These are phyloP conservation scores for Talaromyces sp. DNA, from an alignment of 2,329 filamentous ascomycete genomes.

Conservation along the genomic window DNA sequence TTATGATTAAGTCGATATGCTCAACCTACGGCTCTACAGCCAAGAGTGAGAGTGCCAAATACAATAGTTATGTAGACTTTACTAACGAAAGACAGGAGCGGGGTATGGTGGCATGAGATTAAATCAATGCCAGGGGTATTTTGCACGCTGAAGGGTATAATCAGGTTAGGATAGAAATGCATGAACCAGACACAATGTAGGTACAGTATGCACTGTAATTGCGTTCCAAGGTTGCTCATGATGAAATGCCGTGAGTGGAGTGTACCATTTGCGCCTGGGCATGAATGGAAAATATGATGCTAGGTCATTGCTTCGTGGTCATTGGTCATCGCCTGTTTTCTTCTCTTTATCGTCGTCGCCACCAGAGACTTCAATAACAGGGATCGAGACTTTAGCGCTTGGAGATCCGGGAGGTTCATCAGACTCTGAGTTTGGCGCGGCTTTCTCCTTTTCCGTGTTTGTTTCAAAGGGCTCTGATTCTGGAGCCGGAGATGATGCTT, in stretches of 20 bases:
- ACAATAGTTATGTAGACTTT: not conserved
- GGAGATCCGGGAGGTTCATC: not conserved
- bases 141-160: constrained; percentile 11
- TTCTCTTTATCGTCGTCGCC: constrained; percentile 10
- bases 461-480: not conserved
- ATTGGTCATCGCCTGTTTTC: not conserved
- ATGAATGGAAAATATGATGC: not conserved
- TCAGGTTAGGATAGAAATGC: not conserved
- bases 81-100: not conserved
- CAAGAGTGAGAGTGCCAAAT: not conserved
- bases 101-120: not conserved
- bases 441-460: not conserved
- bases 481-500: constrained; percentile 1
- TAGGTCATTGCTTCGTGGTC: not conserved
- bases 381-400: constrained; percentile 15
- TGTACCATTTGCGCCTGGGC: not conserved
- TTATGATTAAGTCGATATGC: no score
- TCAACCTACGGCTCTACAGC: no score
- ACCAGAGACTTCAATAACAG: constrained; percentile 27
- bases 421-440: not conserved
- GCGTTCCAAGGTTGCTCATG: not conserved
- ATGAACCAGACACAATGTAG: not conserved
- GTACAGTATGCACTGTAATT: not conserved
- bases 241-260: not conserved
- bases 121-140: not conserved